A percentile compares a stretch with the other conserved stretches of the same genome.
Conservation (phyloP, 257 asterid species). For the Verbascum thapsus region DNA sequence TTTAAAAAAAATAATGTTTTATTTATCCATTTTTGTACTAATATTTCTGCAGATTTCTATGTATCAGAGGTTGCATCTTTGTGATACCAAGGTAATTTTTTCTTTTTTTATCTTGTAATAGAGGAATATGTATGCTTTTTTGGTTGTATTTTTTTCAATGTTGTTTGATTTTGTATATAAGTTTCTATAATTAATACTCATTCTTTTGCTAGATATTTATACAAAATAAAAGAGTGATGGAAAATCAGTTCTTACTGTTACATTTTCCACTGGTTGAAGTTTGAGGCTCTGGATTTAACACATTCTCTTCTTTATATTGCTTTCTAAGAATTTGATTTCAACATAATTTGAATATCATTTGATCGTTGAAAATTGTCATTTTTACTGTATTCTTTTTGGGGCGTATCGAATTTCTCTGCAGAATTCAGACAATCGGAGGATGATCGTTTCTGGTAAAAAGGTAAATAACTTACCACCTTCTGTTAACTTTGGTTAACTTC, state of each 20-base stretch:
- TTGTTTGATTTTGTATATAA: neutral
- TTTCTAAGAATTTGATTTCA: neutral
- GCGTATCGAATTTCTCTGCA: slow-evolving; percentile 24
- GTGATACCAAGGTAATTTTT: slow-evolving; percentile 12
- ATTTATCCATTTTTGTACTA: neutral
- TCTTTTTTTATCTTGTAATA: neutral
- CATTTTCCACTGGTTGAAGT: neutral
- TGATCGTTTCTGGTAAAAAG: slow-evolving; percentile 61
- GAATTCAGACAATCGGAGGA: slow-evolving; percentile 35
- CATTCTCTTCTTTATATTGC: neutral
- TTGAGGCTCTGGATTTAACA: neutral
- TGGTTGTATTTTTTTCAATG: neutral
- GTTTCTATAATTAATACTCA: neutral
- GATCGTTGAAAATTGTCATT: neutral
- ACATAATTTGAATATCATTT: neutral
- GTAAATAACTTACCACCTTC: slow-evolving; percentile 31
- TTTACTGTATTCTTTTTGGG: neutral
- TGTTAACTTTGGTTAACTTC: neutral
- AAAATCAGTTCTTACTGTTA: neutral
- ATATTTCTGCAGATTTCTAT: slow-evolving; percentile 16
- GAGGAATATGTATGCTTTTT: neutral
- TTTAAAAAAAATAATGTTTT: neutral
- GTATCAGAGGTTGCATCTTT: neutral
- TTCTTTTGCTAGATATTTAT: neutral
- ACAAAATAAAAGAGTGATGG: neutral